Evolutionary conservation across 2,329 filamentous ascomycete genomes (phyloP).

Genomic region (Falciphora oryzae): DNA sequence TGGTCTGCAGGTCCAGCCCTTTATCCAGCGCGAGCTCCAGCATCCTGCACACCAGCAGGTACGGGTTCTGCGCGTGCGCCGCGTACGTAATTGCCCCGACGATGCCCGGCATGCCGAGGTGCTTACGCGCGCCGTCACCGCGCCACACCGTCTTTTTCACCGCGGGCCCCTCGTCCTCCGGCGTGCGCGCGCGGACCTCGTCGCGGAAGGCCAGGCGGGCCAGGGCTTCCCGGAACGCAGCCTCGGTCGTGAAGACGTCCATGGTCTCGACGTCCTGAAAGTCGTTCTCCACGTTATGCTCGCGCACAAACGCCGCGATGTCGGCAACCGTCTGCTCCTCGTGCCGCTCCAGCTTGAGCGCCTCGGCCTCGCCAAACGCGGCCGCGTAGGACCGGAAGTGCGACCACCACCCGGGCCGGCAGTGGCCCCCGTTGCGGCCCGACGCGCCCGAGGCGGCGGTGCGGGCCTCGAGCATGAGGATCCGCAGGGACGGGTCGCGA

Average conservation of each 20-base stretch:
- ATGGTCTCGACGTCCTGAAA: constrained; percentile 39
- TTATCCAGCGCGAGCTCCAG: constrained; percentile 36
- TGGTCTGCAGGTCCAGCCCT: constrained; percentile 47
- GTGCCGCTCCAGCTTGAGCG: constrained; percentile 6
- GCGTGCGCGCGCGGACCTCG: constrained; percentile 10
- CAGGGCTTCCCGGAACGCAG: constrained; percentile 27
- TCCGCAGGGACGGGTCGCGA: constrained; percentile 12
- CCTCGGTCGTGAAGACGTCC: constrained; percentile 35
- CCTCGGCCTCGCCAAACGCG: constrained; percentile 6
- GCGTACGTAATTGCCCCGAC: constrained; percentile 37
- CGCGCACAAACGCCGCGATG: constrained; percentile 56
- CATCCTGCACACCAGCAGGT: constrained; percentile 40
- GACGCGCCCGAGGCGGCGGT: constrained; percentile 23
- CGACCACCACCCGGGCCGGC: constrained; percentile 7
- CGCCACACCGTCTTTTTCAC: constrained; percentile 28
- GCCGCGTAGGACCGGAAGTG: constrained; percentile 5
- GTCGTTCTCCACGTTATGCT: constrained; percentile 38
- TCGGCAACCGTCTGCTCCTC: constrained; percentile 8
- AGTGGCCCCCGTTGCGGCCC: constrained; percentile 25
- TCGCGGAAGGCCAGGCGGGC: constrained; percentile 26
- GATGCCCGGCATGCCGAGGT: constrained; percentile 25
- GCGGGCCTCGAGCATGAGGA: constrained; percentile 24
- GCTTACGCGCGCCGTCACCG: constrained; percentile 27
- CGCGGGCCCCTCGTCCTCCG: constrained; percentile 32
- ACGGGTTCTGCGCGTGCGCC: constrained; percentile 46